Conservation (phyloP, 306 rosid genomes). For the Vigna nakashimae region DNA sequence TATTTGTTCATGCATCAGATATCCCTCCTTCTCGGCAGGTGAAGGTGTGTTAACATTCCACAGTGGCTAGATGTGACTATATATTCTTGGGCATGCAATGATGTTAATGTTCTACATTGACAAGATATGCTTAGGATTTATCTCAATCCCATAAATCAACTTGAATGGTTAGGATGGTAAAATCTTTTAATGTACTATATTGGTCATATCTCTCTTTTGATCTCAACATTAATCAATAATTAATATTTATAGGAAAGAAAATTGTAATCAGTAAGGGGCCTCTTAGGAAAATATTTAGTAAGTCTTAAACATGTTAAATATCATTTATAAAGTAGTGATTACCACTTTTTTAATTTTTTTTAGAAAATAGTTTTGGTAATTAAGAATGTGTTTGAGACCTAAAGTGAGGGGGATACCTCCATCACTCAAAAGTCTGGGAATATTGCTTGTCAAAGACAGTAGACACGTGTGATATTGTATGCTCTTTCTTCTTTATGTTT, state of each 20-base stretch:
- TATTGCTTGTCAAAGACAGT: conserved; percentile 25
- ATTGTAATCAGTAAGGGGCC: background rate
- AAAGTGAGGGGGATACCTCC: background rate
- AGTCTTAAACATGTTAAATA: background rate
- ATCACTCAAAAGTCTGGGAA: background rate
- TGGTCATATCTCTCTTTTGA: background rate
- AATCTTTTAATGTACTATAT: background rate
- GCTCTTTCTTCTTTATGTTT: conserved; percentile 24
- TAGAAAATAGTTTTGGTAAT: background rate
- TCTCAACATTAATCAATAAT: background rate
- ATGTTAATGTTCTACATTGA: too few species aligned
- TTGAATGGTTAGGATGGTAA: too few species aligned
- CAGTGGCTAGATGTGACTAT: too few species aligned
- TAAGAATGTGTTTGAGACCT: background rate
- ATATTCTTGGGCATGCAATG: too few species aligned
- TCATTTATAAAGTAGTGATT: background rate
- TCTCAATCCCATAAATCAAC: too few species aligned
- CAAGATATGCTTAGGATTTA: too few species aligned
- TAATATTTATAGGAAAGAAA: too few species aligned
- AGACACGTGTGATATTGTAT: conserved; percentile 2
- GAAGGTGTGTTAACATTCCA: too few species aligned
- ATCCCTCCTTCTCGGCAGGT: too few species aligned
- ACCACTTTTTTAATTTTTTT: background rate
- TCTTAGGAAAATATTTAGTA: background rate
- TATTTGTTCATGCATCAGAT: too few species aligned